Evolutionary conservation across 345 rosid species (phyloP).

Genomic region (Bretschneidera sinensis): DNA sequence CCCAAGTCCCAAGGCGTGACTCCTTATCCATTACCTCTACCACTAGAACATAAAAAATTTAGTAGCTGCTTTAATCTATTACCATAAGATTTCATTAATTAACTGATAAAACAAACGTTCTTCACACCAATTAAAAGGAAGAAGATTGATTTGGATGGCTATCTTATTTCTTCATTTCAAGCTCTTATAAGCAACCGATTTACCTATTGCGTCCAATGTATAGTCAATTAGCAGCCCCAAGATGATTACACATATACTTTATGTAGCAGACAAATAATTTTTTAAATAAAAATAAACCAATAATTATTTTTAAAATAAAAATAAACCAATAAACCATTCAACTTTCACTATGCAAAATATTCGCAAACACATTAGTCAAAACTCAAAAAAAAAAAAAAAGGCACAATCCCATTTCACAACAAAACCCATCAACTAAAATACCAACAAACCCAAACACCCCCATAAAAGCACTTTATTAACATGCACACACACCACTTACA

Average conservation of each 20-base stretch:
- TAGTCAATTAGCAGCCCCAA: not conserved
- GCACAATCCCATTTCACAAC: not conserved
- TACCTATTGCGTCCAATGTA: not conserved
- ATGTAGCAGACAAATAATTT: too few species aligned
- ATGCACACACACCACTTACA: not conserved
- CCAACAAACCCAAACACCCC: too few species aligned
- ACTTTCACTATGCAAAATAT: not conserved
- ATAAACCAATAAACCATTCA: not conserved
- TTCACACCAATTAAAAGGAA: not conserved
- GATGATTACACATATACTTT: too few species aligned
- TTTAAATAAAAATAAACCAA: not conserved
- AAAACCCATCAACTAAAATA: constrained; percentile 1
- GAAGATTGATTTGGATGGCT: not conserved
- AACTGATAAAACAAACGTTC: not conserved
- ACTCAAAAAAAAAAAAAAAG: not conserved
- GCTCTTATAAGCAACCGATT: not conserved
- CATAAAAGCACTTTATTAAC: not conserved
- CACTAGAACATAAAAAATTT: too few species aligned
- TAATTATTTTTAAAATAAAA: not conserved
- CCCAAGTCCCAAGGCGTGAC: not conserved
- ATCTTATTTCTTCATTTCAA: not conserved
- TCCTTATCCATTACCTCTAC: too few species aligned
- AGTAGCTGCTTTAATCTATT: too few species aligned
- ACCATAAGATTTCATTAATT: not conserved
- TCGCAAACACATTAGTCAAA: too few species aligned